These are phyloP conservation scores for Sonneratia caseolaris DNA, from an alignment of 345 rosid species.

Conservation along the genomic window DNA sequence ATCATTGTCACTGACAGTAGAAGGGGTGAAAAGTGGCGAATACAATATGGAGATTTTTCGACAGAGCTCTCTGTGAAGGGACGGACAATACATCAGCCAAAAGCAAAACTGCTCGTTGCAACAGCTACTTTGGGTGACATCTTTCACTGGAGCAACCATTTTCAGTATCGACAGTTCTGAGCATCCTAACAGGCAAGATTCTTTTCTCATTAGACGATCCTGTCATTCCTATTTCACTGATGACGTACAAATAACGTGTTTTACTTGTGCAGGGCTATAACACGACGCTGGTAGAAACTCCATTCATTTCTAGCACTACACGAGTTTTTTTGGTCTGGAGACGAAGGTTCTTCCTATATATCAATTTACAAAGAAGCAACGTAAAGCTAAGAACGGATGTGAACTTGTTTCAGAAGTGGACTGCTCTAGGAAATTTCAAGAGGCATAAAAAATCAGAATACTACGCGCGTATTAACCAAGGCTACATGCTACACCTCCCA, in stretches of 20 bases:
- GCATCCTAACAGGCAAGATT: neutral
- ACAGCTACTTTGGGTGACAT: neutral
- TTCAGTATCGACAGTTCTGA: neutral
- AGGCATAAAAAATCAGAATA: neutral
- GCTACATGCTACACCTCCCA: too few species aligned
- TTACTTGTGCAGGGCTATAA: neutral
- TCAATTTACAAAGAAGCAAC: neutral
- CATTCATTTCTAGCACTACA: too few species aligned
- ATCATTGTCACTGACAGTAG: neutral
- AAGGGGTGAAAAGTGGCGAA: neutral
- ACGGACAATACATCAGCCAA: neutral
- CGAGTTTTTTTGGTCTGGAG: too few species aligned
- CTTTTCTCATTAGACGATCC: neutral
- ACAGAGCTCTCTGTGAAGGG: neutral
- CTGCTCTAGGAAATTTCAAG: too few species aligned
- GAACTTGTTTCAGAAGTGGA: neutral
- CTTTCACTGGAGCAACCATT: neutral
- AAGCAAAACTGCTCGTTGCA: neutral
- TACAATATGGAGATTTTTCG: neutral
- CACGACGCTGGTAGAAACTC: neutral
- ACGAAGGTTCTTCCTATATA: too few species aligned
- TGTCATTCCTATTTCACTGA: neutral
- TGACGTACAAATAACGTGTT: neutral
- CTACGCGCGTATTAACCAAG: too few species aligned
- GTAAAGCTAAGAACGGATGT: neutral